Evolutionary conservation across 1,284 basidiomycete species (phyloP), one percentile per base, ranked within the genome.

Genomic region (Marasmius fiardii): DNA sequence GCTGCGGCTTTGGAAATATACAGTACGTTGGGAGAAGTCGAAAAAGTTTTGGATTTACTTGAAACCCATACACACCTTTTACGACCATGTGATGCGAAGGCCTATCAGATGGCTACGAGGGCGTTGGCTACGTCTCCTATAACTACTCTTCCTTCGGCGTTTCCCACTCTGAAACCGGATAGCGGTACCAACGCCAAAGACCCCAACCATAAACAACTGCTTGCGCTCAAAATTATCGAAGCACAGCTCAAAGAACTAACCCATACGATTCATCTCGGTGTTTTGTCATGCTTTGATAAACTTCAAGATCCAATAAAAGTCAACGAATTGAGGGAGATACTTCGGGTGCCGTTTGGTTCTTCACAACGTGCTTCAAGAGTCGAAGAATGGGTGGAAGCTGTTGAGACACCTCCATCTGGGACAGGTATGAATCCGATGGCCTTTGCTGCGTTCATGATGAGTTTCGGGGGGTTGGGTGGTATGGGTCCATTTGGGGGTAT

Each of bases 381-480:
- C 3, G 72, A 77, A 53, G 64, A 67, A 3, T 87, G 85, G 84
- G 76, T 79, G 2, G 81, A 81, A 35, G 67, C 71, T 14, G 67
- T 82, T 12, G 57, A 70, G 5, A 80, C 82, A 0, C 75, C 77
- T 0, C 68, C 71, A 0, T 52, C 62, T 5, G 39, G 39, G n/a
- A 10, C 5, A 10, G 66, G 68, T 0, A 53, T 77, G 20, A 71
- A 81, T 56, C 82, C 83, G 0, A 74, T 86, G 72, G 76, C 81
- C 2, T 77, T 87, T 54, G 83, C 85, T 0, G 83, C 83, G n/a
- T 78, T 86, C 74, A 78, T 88, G 74, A 83, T 86, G 71, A n/a
- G n/a, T n/a, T n/a, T n/a, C n/a, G n/a, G n/a, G n/a, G 85, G 84
- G 0, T 63, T 88, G 7, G 39, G 39, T 14, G 39, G 39, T 41